Percentiles rank a stretch among this genome's conserved stretches.
phyloP scores from a whole-genome alignment of 257 asterid species.

The Prunella vulgaris region DNA sequence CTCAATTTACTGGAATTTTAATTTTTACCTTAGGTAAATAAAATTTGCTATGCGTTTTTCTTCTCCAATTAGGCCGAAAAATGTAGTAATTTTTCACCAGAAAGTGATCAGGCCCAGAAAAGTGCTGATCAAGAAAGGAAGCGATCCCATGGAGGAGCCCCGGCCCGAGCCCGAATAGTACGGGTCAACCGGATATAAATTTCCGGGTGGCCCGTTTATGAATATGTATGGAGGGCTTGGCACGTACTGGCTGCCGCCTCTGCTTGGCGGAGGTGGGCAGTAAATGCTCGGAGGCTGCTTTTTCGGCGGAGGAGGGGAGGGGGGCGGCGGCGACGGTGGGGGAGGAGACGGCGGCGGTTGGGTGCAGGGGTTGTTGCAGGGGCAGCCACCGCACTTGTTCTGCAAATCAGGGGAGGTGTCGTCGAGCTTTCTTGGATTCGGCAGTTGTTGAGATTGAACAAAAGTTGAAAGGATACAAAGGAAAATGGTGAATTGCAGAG shows the following conservation, averaged over 20 bases:
- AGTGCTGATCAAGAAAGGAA: conserved; percentile 30
- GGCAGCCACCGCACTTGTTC: conserved; percentile 79
- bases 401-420: conserved; percentile 33
- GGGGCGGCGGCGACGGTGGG: conserved; percentile 30
- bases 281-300: conserved; percentile 40
- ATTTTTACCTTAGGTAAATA: conserved; percentile 7
- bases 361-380: conserved; percentile 65
- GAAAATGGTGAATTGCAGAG: conserved; percentile 22
- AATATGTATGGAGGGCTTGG: conserved; percentile 58
- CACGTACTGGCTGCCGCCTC: conserved; percentile 30
- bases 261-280: conserved; percentile 77
- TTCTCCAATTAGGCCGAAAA: neutral
- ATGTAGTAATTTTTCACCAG: conserved; percentile 10
- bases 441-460: conserved; percentile 8
- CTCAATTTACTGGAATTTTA: neutral
- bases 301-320: conserved; percentile 43
- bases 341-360: conserved; percentile 43
- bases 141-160: conserved; percentile 12
- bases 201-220: conserved; percentile 77
- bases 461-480: conserved; percentile 19
- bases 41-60: neutral
- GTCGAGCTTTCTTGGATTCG: conserved; percentile 31
- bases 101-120: conserved; percentile 28
- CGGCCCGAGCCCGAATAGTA: conserved; percentile 34
- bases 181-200: conserved; percentile 53